phyloP scores from a whole-genome alignment of 208 protist species.

The Leishmania mexicana region DNA sequence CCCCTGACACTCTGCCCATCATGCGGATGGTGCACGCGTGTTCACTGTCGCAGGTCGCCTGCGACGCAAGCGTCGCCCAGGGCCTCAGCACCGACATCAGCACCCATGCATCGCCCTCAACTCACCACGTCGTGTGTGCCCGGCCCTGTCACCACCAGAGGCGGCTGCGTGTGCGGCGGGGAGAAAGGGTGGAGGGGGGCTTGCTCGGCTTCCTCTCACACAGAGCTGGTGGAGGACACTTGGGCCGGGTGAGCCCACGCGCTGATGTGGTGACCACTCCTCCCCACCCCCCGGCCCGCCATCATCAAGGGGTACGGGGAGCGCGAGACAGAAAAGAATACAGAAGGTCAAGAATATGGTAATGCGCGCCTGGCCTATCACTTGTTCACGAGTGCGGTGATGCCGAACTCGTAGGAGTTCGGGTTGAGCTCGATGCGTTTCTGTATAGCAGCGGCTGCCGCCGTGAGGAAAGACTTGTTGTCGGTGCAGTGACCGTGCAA shows the following conservation, averaged over 20 bases:
- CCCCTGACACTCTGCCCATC: background rate
- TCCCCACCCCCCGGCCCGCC: too few relatives aligned
- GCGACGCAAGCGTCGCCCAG: too few relatives aligned
- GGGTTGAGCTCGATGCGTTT: constrained; percentile 76
- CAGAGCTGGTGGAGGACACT: background rate
- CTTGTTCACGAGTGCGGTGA: constrained; percentile 64
- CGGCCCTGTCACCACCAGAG: background rate
- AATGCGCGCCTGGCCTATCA: background rate
- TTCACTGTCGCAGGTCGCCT: background rate
- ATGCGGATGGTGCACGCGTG: background rate
- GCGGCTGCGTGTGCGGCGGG: background rate
- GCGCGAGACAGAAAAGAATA: background rate
- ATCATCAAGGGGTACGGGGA: too few relatives aligned
- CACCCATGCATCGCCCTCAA: background rate
- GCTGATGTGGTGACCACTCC: too few relatives aligned
- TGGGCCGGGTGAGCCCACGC: background rate
- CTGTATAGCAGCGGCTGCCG: constrained; percentile 67
- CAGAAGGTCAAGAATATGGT: background rate
- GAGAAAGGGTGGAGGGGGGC: background rate
- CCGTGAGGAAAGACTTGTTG: constrained; percentile 67
- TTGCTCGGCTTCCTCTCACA: background rate
- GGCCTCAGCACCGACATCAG: background rate
- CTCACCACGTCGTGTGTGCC: background rate
- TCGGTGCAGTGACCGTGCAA: constrained; percentile 75
- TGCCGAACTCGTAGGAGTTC: constrained; percentile 70